phyloP scores from a whole-genome alignment of 75 land plant species.

The Adiantum capillusveneris region DNA sequence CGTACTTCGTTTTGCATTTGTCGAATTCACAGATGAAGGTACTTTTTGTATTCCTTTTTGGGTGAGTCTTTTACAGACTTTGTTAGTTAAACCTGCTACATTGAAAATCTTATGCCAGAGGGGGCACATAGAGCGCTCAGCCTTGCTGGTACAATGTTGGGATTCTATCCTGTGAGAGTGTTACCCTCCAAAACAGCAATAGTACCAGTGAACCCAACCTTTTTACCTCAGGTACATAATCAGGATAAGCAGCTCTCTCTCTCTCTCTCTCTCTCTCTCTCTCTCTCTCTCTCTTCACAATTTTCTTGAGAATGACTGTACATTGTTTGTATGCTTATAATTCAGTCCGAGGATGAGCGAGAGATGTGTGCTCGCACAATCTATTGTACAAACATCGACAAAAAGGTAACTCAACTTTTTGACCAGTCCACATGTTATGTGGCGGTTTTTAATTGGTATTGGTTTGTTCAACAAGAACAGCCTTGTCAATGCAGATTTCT shows the following conservation, averaged over 20 bases:
- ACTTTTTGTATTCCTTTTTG: constrained; percentile 12
- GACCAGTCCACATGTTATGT: background rate
- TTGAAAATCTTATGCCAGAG: constrained; percentile 21
- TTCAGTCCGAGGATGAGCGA: constrained; percentile 80
- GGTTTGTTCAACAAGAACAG: background rate
- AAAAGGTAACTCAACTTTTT: constrained; percentile 38
- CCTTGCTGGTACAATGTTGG: constrained; percentile 71
- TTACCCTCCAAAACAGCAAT: constrained; percentile 90
- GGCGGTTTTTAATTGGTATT: background rate
- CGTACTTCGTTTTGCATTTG: constrained; percentile 84
- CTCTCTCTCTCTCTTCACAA: too few species aligned
- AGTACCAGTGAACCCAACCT: constrained; percentile 81
- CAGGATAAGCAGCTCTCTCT: background rate
- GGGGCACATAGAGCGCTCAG: constrained; percentile 62
- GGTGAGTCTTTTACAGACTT: too few species aligned
- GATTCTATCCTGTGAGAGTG: constrained; percentile 70
- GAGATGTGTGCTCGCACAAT: constrained; percentile 84
- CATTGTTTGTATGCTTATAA: background rate
- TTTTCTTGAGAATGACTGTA: background rate
- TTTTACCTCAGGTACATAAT: constrained; percentile 63
- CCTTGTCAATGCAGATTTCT: constrained; percentile 44
- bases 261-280: background rate
- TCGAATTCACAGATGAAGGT: constrained; percentile 84
- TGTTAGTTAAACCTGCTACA: background rate
- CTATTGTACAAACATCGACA: constrained; percentile 89